Evolutionary conservation across 805 yeast genomes (phyloP), one percentile per base, ranked within the genome.

Genomic region (Teunomyces cretensis): DNA sequence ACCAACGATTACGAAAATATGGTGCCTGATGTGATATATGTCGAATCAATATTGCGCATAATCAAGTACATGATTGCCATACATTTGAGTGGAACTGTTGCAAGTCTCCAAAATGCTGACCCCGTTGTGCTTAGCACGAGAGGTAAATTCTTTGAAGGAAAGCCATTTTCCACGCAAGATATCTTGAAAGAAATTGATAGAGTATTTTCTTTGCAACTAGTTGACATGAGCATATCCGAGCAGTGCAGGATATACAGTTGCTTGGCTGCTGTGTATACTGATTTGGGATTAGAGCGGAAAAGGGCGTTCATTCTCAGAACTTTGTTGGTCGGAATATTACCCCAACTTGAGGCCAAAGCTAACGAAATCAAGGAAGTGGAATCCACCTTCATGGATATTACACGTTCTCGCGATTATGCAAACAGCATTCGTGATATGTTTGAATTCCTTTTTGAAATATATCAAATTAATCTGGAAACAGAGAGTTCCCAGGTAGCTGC

Each of bases 1-100:
- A 69, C 79, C 4, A 60, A 70, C 32, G 82, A 78, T 45, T 72
- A 76, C 7, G 88, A 83, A 45, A 96, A 92, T 51, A 79, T 79
- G 51, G 91, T 85, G 0, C 97, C 98, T 0, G 92, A 84, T 47
- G 64, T 85, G 1, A 90, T 90, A 0, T 86, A 81, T 51, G 80
- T 86, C 35, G 96, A 89, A 51, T 74, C 84, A 1, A 69, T 86
- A 2, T 52, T 90, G 27, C 73, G 97, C 47, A 78, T 75, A 42
- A 66, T 83, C 16, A 80, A 81, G 44, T 75, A 87, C 42, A 76
- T 86, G 75, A 73, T 84, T 1, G 60, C 71, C 8, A 61, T 81
- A 4, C 73, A 73, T 49, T 57, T 75, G 2, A 77, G 79, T 28
- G 79, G 76, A 1, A 36, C 54, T n/a, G 58, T 43, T 4, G 62